Percentiles rank a stretch among this genome's conserved stretches.
Conservation (phyloP, 2,329 filamentous ascomycete species). For the Hypoxylon sp. region DNA sequence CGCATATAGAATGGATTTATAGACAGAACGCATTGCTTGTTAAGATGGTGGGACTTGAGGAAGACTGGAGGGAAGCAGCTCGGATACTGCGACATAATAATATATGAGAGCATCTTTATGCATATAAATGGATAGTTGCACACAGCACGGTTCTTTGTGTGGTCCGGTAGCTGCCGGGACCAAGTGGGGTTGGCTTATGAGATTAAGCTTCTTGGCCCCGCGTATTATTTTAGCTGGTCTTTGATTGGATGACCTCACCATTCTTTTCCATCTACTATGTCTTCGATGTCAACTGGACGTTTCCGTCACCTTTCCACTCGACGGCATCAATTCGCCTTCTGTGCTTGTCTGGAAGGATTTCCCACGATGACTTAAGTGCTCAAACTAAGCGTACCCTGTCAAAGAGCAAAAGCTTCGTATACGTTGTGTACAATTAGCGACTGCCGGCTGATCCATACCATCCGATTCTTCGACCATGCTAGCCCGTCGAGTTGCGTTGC, state of each 20-base stretch:
- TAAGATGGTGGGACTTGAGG: too few relatives aligned
- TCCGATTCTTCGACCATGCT: conserved; percentile 36
- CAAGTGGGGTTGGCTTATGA: conserved; percentile 9
- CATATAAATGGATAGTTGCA: too few relatives aligned
- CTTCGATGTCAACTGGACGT: neutral
- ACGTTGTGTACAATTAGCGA: neutral
- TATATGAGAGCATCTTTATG: too few relatives aligned
- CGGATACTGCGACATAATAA: neutral
- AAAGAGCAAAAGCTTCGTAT: neutral
- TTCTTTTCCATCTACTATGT: conserved; percentile 17
- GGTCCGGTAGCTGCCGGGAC: neutral
- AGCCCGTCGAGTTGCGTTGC: conserved; percentile 39
- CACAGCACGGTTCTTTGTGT: too few relatives aligned
- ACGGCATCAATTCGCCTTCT: neutral
- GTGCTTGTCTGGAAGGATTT: neutral
- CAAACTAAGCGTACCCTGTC: neutral
- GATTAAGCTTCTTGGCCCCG: conserved; percentile 5
- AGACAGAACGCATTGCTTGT: neutral
- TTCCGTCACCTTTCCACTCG: neutral
- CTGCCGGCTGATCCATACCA: conserved; percentile 19
- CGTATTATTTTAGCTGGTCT: conserved; percentile 26
- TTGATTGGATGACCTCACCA: conserved; percentile 43
- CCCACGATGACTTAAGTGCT: conserved; percentile 8
- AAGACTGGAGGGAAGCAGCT: neutral
- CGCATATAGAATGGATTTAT: neutral